Percentiles rank a stretch among this genome's conserved stretches.
phyloP scores from a whole-genome alignment of 139 green algal species.

The Chlorella sp. region DNA sequence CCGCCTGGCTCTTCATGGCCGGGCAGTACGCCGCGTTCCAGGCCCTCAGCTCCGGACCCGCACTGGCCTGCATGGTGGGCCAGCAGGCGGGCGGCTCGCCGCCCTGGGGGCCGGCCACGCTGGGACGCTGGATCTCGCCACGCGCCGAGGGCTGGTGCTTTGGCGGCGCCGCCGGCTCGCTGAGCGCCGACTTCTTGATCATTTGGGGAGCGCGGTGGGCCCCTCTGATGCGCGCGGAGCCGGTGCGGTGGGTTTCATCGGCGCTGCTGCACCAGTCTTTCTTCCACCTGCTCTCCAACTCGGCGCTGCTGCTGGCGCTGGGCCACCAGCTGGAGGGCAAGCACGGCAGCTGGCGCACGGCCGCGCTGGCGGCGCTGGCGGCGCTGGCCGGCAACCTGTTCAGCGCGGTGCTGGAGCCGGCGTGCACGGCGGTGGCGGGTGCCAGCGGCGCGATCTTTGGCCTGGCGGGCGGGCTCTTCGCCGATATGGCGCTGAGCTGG shows the following conservation, averaged over 20 bases:
- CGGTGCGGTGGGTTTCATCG: constrained; percentile 57
- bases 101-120: constrained; percentile 4
- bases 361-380: constrained; percentile 26
- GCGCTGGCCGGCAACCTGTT: constrained; percentile 39
- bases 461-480: constrained; percentile 66
- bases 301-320: constrained; percentile 58
- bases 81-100: neutral
- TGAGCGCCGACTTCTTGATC: constrained; percentile 44
- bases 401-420: constrained; percentile 57
- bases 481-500: constrained; percentile 65
- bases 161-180: constrained; percentile 4
- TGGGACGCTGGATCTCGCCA: constrained; percentile 39
- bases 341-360: constrained; percentile 61
- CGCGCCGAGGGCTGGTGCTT: constrained; percentile 34
- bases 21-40: constrained; percentile 43
- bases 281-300: constrained; percentile 66
- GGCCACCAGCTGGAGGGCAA: constrained; percentile 60
- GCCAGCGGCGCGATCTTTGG: constrained; percentile 73
- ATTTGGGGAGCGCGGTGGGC: constrained; percentile 48
- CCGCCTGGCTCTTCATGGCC: constrained; percentile 47
- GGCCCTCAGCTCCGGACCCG: neutral
- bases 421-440: constrained; percentile 64
- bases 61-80: neutral
- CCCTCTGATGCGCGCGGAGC: constrained; percentile 33
- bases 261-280: constrained; percentile 63